These are phyloP conservation scores for Fusarium torreyae DNA, from an alignment of 2,329 filamentous ascomycete genomes.

Conservation along the genomic window DNA sequence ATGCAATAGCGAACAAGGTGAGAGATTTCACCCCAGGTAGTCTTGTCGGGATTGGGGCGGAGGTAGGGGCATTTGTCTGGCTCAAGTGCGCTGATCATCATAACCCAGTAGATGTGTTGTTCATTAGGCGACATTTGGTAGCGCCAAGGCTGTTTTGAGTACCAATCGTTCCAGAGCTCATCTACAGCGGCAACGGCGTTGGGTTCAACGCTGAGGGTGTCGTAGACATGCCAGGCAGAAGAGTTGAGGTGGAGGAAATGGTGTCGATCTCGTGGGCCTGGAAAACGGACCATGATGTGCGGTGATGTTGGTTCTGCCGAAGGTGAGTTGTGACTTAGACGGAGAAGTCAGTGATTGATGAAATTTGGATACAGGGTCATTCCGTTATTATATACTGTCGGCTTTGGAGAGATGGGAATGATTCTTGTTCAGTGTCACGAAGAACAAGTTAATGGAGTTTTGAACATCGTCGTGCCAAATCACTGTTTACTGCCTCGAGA, in stretches of 20 bases:
- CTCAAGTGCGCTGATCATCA: background rate
- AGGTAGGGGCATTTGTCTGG: conserved; percentile 19
- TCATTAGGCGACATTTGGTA: background rate
- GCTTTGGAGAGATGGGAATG: background rate
- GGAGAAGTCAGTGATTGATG: background rate
- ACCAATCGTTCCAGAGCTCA: conserved; percentile 27
- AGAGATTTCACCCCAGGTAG: conserved; percentile 11
- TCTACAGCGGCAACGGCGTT: background rate
- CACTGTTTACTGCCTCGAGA: background rate
- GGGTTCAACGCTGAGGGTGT: background rate
- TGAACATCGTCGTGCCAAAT: background rate
- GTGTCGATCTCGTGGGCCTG: background rate
- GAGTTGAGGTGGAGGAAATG: background rate
- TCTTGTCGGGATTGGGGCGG: conserved; percentile 20
- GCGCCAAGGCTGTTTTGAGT: background rate
- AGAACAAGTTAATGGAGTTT: background rate
- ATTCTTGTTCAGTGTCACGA: background rate
- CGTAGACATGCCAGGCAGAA: background rate
- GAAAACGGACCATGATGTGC: background rate
- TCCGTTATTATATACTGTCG: background rate
- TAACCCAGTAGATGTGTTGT: background rate
- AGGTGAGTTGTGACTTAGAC: background rate
- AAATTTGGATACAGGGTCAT: too few species aligned
- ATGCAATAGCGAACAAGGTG: conserved; percentile 22
- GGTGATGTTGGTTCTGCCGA: background rate